phyloP scores from a whole-genome alignment of 2,329 filamentous ascomycete genomes.

The Davidsoniella neocaledoniae region DNA sequence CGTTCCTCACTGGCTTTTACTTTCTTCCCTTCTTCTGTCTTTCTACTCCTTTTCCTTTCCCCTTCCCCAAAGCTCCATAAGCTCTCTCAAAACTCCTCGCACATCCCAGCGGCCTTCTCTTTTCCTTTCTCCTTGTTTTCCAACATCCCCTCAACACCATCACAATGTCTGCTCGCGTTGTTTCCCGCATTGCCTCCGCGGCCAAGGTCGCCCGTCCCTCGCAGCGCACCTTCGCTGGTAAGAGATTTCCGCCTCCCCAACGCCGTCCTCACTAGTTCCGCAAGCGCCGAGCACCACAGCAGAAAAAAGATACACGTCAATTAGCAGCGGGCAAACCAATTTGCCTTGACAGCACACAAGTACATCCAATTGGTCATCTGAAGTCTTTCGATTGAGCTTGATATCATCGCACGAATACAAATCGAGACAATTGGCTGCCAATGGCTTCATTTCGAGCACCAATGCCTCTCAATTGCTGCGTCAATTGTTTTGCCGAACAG shows the following conservation, averaged over 20 bases:
- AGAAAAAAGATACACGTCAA: conserved; percentile 6
- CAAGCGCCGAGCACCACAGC: conserved; percentile 6
- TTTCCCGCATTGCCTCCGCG: conserved; percentile 14
- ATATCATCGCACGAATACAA: neutral
- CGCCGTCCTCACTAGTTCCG: conserved; percentile 10
- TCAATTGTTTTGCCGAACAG: conserved; percentile 10
- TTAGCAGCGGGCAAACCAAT: conserved; percentile 2
- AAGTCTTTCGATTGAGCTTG: neutral
- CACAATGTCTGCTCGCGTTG: conserved; percentile 14
- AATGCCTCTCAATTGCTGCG: conserved; percentile 5
- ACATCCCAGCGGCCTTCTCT: conserved; percentile 13
- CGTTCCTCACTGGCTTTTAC: conserved; percentile 13
- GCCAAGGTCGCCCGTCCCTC: conserved; percentile 13
- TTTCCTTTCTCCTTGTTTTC: conserved; percentile 13
- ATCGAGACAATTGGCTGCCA: neutral
- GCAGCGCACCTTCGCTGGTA: conserved; percentile 14
- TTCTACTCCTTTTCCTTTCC: conserved; percentile 14
- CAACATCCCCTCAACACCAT: conserved; percentile 13
- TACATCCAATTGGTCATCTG: conserved; percentile 9
- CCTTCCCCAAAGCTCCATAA: conserved; percentile 14
- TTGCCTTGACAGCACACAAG: neutral
- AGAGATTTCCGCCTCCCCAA: conserved; percentile 11
- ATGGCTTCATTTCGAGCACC: conserved; percentile 3
- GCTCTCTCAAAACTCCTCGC: conserved; percentile 13
- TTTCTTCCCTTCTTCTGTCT: conserved; percentile 12